Conservation (phyloP, 352 stramenopile genomes). For the Phytophthora agathidicida region DNA sequence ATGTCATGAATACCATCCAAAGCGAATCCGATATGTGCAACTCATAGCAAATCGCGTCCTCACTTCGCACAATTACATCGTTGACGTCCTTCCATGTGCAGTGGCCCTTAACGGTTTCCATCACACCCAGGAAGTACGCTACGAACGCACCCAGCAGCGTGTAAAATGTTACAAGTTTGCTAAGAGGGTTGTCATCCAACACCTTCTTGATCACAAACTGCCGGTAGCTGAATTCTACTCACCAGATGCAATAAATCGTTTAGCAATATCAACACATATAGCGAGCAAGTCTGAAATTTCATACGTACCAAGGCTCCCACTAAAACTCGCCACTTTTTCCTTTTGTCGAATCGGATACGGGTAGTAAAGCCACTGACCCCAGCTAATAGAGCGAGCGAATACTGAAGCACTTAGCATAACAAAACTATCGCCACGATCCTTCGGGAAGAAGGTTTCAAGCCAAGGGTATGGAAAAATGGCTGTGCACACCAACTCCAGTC, state of each 20-base stretch:
- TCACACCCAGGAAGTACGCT: slow-evolving; percentile 52
- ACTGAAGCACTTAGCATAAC: slow-evolving; percentile 51
- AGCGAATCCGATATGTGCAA: slow-evolving; percentile 42
- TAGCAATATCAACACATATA: background rate
- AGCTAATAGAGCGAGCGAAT: slow-evolving; percentile 51
- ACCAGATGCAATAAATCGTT: background rate
- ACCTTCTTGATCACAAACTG: slow-evolving; percentile 82
- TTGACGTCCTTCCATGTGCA: slow-evolving; percentile 31
- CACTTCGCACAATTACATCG: slow-evolving; percentile 12
- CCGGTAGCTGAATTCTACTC: slow-evolving; percentile 65
- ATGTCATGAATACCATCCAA: slow-evolving; percentile 56
- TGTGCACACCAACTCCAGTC: slow-evolving; percentile 43
- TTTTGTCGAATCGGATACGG: slow-evolving; percentile 77
- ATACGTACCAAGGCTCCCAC: slow-evolving; percentile 51
- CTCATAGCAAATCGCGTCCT: slow-evolving; percentile 36
- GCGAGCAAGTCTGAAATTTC: background rate
- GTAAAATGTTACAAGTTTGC: slow-evolving; percentile 45
- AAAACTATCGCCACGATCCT: slow-evolving; percentile 34
- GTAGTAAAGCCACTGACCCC: slow-evolving; percentile 63
- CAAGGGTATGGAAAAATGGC: slow-evolving; percentile 59
- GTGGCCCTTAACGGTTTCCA: slow-evolving; percentile 52
- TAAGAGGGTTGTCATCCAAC: slow-evolving; percentile 56
- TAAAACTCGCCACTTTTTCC: slow-evolving; percentile 66
- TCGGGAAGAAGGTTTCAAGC: slow-evolving; percentile 41
- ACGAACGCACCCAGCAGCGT: slow-evolving; percentile 23